Evolutionary conservation across 2,329 filamentous ascomycete genomes (phyloP).

Genomic region (Acephala macrosclerotiorum): DNA sequence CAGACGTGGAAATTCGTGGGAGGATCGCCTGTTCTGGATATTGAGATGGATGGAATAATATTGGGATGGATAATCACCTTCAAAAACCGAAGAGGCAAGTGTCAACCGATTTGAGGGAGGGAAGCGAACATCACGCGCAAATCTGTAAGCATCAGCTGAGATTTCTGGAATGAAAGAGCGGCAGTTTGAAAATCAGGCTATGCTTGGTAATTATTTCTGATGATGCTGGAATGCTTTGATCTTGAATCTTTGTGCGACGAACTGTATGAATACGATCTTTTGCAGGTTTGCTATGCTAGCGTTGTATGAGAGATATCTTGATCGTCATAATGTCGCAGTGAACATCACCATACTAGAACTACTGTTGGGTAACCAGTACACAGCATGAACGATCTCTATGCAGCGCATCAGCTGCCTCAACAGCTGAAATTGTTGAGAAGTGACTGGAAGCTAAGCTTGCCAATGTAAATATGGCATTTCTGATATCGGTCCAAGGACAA

Average conservation of each 20-base stretch:
- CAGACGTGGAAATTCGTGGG: not conserved
- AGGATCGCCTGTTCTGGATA: not conserved
- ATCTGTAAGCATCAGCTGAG: not conserved
- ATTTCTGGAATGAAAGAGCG: not conserved
- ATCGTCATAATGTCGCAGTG: not conserved
- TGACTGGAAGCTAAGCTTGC: slow-evolving; percentile 12
- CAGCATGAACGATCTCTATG: not conserved
- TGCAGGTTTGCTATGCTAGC: too few relatives aligned
- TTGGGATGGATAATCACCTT: not conserved
- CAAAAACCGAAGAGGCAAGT: too few relatives aligned
- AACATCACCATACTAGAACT: not conserved
- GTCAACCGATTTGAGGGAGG: not conserved
- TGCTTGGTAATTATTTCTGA: not conserved
- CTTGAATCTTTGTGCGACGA: not conserved
- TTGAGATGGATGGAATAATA: not conserved
- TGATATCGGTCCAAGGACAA: not conserved
- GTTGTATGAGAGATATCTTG: too few relatives aligned
- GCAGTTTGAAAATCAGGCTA: not conserved
- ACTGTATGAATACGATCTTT: not conserved
- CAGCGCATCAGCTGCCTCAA: slow-evolving; percentile 5
- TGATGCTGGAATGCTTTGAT: not conserved
- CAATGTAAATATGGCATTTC: slow-evolving; percentile 8
- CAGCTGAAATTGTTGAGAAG: not conserved
- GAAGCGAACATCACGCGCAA: not conserved
- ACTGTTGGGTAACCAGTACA: not conserved